Evolutionary conservation across 352 stramenopile species (phyloP).

Genomic region (Saprolegnia parasitica): DNA sequence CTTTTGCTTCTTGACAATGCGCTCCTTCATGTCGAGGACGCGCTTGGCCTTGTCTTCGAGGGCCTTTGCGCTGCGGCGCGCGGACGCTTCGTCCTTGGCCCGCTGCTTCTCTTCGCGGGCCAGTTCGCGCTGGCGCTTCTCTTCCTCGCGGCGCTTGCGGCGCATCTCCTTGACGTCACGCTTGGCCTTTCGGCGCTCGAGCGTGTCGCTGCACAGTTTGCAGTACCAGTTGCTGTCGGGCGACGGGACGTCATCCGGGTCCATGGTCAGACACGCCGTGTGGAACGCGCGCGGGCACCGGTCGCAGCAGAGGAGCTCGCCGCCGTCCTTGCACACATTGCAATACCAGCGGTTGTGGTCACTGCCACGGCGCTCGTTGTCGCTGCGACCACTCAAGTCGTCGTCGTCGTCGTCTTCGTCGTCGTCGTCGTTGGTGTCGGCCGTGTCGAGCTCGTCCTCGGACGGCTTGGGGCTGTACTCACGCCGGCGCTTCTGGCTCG

Average conservation of each 20-base stretch:
- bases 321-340: constrained; percentile 87
- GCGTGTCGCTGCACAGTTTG: constrained; percentile 75
- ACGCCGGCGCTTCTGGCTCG: constrained; percentile 2
- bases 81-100: constrained; percentile 64
- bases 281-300: constrained; percentile 91
- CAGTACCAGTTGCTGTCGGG: constrained; percentile 82
- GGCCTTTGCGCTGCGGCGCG: constrained; percentile 69
- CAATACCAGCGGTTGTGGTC: constrained; percentile 88
- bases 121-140: constrained; percentile 74
- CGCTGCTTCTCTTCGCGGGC: constrained; percentile 55
- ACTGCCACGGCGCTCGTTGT: constrained; percentile 16
- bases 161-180: constrained; percentile 73
- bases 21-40: constrained; percentile 83
- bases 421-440: constrained; percentile 4
- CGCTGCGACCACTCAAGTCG: constrained; percentile 14
- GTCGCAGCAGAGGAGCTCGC: constrained; percentile 88
- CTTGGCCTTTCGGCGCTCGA: constrained; percentile 71
- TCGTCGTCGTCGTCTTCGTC: constrained; percentile 17
- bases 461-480: neutral
- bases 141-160: constrained; percentile 68
- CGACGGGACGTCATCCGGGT: constrained; percentile 52
- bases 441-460: neutral
- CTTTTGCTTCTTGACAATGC: constrained; percentile 81
- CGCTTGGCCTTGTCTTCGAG: constrained; percentile 81
- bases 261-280: constrained; percentile 83